Evolutionary conservation across 768 basidiomycete species (phyloP).

Genomic region (Thelephora ganbajun): DNA sequence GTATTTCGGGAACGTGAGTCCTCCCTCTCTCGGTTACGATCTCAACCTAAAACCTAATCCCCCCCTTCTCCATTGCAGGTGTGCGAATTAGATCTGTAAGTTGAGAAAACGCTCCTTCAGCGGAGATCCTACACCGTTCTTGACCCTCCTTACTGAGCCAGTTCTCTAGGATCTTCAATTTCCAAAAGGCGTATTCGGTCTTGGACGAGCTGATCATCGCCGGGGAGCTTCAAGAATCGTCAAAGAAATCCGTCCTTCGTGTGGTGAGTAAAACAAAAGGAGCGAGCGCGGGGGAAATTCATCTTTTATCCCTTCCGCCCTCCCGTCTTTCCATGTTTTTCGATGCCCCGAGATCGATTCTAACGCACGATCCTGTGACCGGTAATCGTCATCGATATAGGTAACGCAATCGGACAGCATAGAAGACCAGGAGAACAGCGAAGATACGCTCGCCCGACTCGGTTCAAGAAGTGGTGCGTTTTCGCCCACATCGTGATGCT

Average conservation of each 20-base stretch:
- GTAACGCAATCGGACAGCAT: conserved; percentile 77
- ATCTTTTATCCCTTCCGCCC: too few species aligned
- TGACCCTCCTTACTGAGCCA: background rate
- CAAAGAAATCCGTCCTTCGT: conserved; percentile 54
- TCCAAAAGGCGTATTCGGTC: conserved; percentile 88
- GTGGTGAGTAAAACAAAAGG: conserved; percentile 23
- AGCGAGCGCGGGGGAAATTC: too few species aligned
- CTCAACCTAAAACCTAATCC: background rate
- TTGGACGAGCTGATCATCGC: conserved; percentile 89
- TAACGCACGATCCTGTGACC: too few species aligned
- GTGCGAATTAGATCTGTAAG: conserved; percentile 89
- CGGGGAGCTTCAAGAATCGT: conserved; percentile 90
- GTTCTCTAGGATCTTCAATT: conserved; percentile 77
- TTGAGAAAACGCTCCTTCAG: too few species aligned
- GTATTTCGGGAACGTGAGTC: conserved; percentile 73
- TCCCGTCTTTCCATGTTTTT: background rate
- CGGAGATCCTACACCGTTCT: background rate
- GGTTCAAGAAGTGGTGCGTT: conserved; percentile 38
- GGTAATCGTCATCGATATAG: conserved; percentile 26
- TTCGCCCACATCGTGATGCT: background rate
- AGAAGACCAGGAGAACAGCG: conserved; percentile 76
- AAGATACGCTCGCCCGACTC: conserved; percentile 66
- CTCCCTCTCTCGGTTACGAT: background rate
- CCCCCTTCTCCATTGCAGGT: conserved; percentile 30
- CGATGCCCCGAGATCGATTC: too few species aligned